Base-by-base conservation (phyloP, 2,329 filamentous ascomycete species). In the Beauveria varroae region DNA sequence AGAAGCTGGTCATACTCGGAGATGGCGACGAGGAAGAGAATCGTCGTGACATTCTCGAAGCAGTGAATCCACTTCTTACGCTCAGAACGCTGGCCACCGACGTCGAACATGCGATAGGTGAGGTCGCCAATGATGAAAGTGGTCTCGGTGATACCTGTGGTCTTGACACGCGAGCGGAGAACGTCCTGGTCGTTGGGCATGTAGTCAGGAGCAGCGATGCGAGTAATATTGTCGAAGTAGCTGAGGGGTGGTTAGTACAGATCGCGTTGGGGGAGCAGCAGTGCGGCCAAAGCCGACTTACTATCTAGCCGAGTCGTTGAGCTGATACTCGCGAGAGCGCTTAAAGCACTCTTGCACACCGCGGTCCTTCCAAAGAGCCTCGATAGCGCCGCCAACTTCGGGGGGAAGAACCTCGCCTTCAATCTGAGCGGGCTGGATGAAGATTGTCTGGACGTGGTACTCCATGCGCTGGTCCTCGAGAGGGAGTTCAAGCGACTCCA, bases 31-130 rank as follows among this genome's bases (percentile, higher is more conserved):
- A 96, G 80, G 86, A 97, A 97, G 44, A 97, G 88, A 68, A 97
- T 96, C 10, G 93, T 96, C 9, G 92, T 96, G 71, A 97, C 93
- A 70, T 97, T 96, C 80, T 97, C 93, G 77, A 97, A 97, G 80
- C 93, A 96, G 80, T 97, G 93, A 69, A 97, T 97, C 93, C 93
- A 97, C 86, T 97, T 97, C 89, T 97, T 97, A 74, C 93, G 88
- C 78, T 97, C 93, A 7, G 91, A 96, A 74, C 93, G 86, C 78
- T 96, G 93, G 66, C 93, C 93, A 83, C 93, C 93, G 51, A 97
- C 93, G 71, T 97, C 93, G 77, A 96, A 96, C 93, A 97, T 96
- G 67, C 92, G 87, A 80, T 96, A 97, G 62, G 92, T 96, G 66
- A 97, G 81, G 70, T 96, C 90, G 67, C 91, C 92, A 67, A 96